A percentile compares a stretch with the other conserved stretches of the same genome.
These are phyloP conservation scores for Lyophyllum atratum DNA, from an alignment of 768 basidiomycete genomes.

Conservation along the genomic window DNA sequence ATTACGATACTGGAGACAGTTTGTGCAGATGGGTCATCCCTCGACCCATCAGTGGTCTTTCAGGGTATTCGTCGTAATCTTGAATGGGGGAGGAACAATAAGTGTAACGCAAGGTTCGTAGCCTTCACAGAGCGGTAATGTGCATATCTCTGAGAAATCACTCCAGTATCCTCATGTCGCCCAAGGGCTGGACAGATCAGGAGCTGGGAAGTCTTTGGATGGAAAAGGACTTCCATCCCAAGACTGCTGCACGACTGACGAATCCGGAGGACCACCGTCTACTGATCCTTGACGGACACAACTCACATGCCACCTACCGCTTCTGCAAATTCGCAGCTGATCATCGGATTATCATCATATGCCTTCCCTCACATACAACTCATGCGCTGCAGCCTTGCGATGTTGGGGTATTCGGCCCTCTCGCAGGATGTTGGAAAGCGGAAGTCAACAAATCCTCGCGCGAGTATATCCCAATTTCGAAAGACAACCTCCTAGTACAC, in stretches of 20 bases:
- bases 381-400: slow-evolving; percentile 36
- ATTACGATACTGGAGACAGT: slow-evolving; percentile 37
- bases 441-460: neutral
- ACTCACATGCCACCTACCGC: slow-evolving; percentile 31
- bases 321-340: slow-evolving; percentile 29
- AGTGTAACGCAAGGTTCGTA: slow-evolving; percentile 28
- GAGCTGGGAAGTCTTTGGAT: slow-evolving; percentile 36
- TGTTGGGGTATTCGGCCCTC: slow-evolving; percentile 38
- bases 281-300: slow-evolving; percentile 41
- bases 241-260: slow-evolving; percentile 15
- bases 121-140: neutral
- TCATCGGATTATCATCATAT: slow-evolving; percentile 33
- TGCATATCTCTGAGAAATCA: neutral
- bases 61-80: slow-evolving; percentile 25
- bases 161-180: slow-evolving; percentile 31
- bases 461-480: slow-evolving; percentile 23
- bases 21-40: slow-evolving; percentile 40
- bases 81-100: slow-evolving; percentile 24
- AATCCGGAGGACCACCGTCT: slow-evolving; percentile 22
- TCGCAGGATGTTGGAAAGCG: slow-evolving; percentile 25
- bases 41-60: slow-evolving; percentile 41
- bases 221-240: neutral
- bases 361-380: slow-evolving; percentile 37
- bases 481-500: slow-evolving; percentile 9
- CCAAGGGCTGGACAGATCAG: slow-evolving; percentile 42